Percentiles rank a stretch among this genome's conserved stretches.
These are phyloP conservation scores for Crassisporium funariophilum DNA, from an alignment of 768 basidiomycete species.

Conservation along the genomic window DNA sequence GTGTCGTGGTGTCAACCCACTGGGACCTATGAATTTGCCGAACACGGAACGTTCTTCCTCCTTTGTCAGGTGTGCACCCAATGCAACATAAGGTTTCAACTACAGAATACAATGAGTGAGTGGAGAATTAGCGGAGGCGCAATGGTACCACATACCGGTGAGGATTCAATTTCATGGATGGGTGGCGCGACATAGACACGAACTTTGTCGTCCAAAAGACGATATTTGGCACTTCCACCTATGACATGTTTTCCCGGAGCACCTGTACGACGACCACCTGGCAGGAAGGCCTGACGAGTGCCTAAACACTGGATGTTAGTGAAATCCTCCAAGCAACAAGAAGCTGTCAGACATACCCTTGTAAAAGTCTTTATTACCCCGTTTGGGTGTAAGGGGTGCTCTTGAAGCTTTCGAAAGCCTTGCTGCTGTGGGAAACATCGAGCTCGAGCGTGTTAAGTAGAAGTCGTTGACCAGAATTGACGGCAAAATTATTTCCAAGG, in stretches of 20 bases:
- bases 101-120: slow-evolving; percentile 24
- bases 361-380: slow-evolving; percentile 95
- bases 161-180: slow-evolving; percentile 57
- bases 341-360: slow-evolving; percentile 88
- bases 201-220: slow-evolving; percentile 80
- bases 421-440: slow-evolving; percentile 71
- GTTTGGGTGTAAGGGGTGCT: slow-evolving; percentile 78
- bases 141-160: slow-evolving; percentile 47
- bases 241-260: slow-evolving; percentile 87
- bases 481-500: slow-evolving; percentile 6
- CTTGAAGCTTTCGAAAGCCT: slow-evolving; percentile 84
- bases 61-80: slow-evolving; percentile 40
- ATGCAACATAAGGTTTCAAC: slow-evolving; percentile 73
- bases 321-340: background rate
- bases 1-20: slow-evolving; percentile 45
- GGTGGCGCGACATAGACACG: slow-evolving; percentile 84
- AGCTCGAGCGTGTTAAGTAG: slow-evolving; percentile 8
- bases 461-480: slow-evolving; percentile 6
- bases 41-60: slow-evolving; percentile 37
- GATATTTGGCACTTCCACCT: slow-evolving; percentile 76
- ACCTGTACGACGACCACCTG: slow-evolving; percentile 84
- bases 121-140: background rate
- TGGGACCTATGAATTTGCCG: slow-evolving; percentile 37
- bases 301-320: slow-evolving; percentile 43
- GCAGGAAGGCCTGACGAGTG: slow-evolving; percentile 79